phyloP scores from a whole-genome alignment of 768 basidiomycete species.

The Coprinellus micaceus region DNA sequence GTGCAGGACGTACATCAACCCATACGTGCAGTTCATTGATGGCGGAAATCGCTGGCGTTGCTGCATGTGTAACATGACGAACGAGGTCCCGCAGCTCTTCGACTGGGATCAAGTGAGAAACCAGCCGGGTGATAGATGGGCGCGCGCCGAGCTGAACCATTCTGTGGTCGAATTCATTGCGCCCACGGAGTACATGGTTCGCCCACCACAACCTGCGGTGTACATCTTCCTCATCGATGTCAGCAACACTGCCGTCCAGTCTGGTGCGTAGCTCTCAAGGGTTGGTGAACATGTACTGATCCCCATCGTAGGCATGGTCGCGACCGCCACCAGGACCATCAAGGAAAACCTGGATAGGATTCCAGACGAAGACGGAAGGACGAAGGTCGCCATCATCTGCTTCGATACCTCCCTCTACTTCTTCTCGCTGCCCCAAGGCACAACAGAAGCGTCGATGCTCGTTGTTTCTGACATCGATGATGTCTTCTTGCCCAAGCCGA shows the following conservation, averaged over 20 bases:
- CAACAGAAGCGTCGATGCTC: conserved; percentile 85
- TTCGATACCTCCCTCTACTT: conserved; percentile 94
- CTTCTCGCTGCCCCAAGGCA: conserved; percentile 83
- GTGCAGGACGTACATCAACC: conserved; percentile 96
- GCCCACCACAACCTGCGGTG: conserved; percentile 95
- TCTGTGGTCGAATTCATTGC: conserved; percentile 96
- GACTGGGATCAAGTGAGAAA: conserved; percentile 96
- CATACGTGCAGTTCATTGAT: conserved; percentile 96
- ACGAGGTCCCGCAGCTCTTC: conserved; percentile 96
- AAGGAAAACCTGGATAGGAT: conserved; percentile 93
- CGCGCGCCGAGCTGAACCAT: conserved; percentile 88
- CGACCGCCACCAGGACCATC: conserved; percentile 94
- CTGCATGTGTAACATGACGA: conserved; percentile 97
- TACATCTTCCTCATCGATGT: conserved; percentile 98
- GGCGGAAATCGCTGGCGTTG: conserved; percentile 99
- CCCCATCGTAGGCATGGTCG: conserved; percentile 83
- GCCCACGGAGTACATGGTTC: conserved; percentile 99
- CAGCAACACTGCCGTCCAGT: conserved; percentile 86
- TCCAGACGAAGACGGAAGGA: conserved; percentile 90
- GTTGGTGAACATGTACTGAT: neutral
- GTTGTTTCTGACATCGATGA: conserved; percentile 97
- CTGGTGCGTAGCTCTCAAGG: conserved; percentile 47
- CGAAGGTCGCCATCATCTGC: conserved; percentile 88
- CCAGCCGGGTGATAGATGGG: conserved; percentile 94
- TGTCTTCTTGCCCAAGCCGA: conserved; percentile 95